Base-by-base conservation (phyloP, 345 rosid genomes). In the Bruguiera gymnorhiza region DNA sequence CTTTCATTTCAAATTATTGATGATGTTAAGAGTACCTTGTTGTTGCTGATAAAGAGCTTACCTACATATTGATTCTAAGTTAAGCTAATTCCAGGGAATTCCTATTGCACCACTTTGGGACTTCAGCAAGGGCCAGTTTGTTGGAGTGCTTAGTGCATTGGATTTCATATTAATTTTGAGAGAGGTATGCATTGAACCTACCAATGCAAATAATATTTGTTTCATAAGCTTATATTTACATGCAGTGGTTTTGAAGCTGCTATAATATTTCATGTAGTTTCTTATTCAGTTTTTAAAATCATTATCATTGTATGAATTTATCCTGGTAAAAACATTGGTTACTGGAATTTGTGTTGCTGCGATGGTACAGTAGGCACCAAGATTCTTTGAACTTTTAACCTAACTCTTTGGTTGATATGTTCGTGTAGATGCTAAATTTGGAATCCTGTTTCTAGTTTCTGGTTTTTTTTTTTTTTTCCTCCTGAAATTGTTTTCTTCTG, bases 101-200 rank as follows among this genome's bases (percentile, higher is more conserved):
- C 34, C 80, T 16, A 51, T 59, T 37, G 76, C 80, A 56, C 80
- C 80, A 54, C 80, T 77, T 57, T 77, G 80, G 80, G 76, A 77
- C 66, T 72, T 72, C 62, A 48, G 34, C 62, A 60, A 37, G 54
- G 72, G 80, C 73, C 76, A 68, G 67, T 77, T 77, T 68, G 73
- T 68, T 63, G 80, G 80, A 68, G 65, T 77, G 76, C 80, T 77
- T 16, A 77, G 76, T 68, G 76, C 80, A 29, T 46, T 64, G 57
- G 80, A 77, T 60, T 77, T 72, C 73, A 72, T 77, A 57, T 64
- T 77, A 57, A 77, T 77, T 67, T 64, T 77, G 67, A 72, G 73
- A 72, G 80, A 77, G 80, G 80, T 77, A 72, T 55, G 70, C 24
- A n/a, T 27, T 27, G 29, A 71, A 27, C 63, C 39, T 43, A 43